Evolutionary conservation across 345 rosid species (phyloP), one percentile per base, ranked within the genome.

Genomic region (Durio zibethinus): DNA sequence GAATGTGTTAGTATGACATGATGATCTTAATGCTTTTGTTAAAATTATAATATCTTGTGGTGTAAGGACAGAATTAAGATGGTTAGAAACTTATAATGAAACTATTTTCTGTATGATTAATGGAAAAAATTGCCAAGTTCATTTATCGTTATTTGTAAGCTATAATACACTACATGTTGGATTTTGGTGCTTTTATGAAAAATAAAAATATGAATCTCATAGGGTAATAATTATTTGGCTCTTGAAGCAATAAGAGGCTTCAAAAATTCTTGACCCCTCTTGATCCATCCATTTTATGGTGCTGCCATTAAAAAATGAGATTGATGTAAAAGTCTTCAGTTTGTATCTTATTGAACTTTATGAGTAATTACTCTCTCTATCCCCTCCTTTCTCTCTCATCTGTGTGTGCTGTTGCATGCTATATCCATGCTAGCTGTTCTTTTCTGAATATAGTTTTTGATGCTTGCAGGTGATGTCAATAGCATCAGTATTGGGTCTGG

Each of bases 401-500:
- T 14, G 14, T 45, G 54, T 69, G 54, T 43, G 23, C 47, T 27
- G 23, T 45, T 10, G 38, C 73, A 25, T 69, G 56, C 38, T 69
- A 47, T 45, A 1, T 27, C 33, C 45, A 11, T 27, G 29, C 60
- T 33, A 2, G 61, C 5, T 20, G 4, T 43, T 40, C 74, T 62
- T 81, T 56, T 66, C 72, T 81, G 18, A 11, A 53, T 33, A 29
- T 70, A 43, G 16, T 53, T 73, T 27, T 71, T 14, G 27, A 29
- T 74, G 62, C 27, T 2, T 80, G 74, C 82, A 93, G 96, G 94
- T 75, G 97, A 91, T 84, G 96, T 90, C 42, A 91, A 93, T 83
- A 86, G 85, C 84, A 91, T 93, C 76, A 80, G 78, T 63, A 82
- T 91, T 61, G 97, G 97, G 50, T 80, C 90, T 79, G 91, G 97